phyloP scores from a whole-genome alignment of 2,329 filamentous ascomycete genomes.

The Aspergillus transmontanensis region DNA sequence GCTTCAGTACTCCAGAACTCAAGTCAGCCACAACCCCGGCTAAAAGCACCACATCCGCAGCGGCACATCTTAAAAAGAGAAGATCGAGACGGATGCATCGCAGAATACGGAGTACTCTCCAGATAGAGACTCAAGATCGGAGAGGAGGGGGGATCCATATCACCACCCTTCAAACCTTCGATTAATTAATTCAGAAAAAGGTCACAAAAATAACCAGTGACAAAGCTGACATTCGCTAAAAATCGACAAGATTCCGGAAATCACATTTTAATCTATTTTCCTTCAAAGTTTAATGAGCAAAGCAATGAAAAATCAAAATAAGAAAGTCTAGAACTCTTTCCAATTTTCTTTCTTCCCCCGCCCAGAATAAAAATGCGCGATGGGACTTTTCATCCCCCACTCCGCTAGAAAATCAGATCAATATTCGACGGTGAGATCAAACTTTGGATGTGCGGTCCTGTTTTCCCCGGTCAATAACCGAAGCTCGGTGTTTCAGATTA shows the following conservation, averaged over 20 bases:
- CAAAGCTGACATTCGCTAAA: background rate
- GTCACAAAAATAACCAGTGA: background rate
- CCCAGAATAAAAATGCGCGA: background rate
- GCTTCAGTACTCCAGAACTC: background rate
- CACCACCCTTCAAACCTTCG: background rate
- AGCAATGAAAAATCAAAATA: background rate
- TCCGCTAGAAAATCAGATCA: background rate
- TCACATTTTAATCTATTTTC: background rate
- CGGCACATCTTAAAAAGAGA: background rate
- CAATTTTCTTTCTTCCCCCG: background rate
- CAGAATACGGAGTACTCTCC: background rate
- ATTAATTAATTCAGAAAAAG: background rate
- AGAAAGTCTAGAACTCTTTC: constrained; percentile 1
- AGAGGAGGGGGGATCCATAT: background rate
- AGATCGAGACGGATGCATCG: background rate
- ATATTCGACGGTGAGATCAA: background rate
- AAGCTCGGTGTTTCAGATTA: constrained; percentile 2
- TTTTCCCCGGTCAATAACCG: constrained; percentile 2
- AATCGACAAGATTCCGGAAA: background rate
- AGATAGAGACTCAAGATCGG: background rate
- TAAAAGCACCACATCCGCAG: background rate
- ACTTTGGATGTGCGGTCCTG: background rate
- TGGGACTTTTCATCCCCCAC: background rate
- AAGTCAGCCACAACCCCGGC: background rate
- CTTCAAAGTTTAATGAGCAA: background rate